Evolutionary conservation across 1,284 basidiomycete species (phyloP).

Genomic region (Vanrija humicola): DNA sequence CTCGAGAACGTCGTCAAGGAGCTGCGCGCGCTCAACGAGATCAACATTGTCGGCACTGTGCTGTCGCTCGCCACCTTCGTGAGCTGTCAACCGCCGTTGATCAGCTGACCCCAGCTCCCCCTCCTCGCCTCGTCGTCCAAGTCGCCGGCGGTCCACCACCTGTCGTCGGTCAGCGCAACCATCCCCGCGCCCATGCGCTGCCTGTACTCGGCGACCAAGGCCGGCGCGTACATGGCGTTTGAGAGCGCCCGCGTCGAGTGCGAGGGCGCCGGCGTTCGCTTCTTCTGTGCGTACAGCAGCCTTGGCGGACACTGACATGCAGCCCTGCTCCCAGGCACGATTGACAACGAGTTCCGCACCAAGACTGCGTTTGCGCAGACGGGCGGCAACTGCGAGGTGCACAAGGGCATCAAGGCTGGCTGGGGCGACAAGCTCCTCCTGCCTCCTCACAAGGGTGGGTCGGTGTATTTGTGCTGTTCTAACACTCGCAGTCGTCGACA

Average conservation of each 20-base stretch:
- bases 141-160: constrained; percentile 69
- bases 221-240: constrained; percentile 72
- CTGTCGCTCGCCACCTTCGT: constrained; percentile 51
- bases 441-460: constrained; percentile 13
- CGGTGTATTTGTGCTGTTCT: too few relatives aligned
- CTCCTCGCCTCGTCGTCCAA: constrained; percentile 64
- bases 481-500: constrained; percentile 31
- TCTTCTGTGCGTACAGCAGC: constrained; percentile 38
- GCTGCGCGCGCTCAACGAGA: constrained; percentile 43
- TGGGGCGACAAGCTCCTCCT: constrained; percentile 39
- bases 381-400: constrained; percentile 28
- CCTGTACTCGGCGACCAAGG: constrained; percentile 80
- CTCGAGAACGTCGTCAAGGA: constrained; percentile 47
- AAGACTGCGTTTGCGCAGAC: constrained; percentile 58
- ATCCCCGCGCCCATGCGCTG: constrained; percentile 81
- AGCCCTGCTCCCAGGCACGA: constrained; percentile 49
- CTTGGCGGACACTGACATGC: neutral
- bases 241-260: constrained; percentile 62
- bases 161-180: constrained; percentile 74
- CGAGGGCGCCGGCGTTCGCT: constrained; percentile 45
- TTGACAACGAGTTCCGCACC: constrained; percentile 71
- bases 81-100: constrained; percentile 8
- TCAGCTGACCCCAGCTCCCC: constrained; percentile 60
- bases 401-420: constrained; percentile 28
- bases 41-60: constrained; percentile 53